Conservation (phyloP, 768 basidiomycete species). For the Boletus insuetus region DNA sequence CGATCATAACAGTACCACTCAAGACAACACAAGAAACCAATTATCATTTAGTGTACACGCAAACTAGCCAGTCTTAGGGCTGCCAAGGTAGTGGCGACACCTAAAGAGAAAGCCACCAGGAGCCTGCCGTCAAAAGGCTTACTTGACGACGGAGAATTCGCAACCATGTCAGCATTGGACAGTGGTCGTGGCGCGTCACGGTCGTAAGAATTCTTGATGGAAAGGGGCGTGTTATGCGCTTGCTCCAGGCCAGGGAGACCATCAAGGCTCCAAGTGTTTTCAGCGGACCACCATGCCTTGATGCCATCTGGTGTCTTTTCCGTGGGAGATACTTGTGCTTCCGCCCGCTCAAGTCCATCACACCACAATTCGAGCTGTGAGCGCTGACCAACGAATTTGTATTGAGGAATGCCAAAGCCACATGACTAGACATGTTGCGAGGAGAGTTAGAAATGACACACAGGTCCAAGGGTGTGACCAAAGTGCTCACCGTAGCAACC, state of each 20-base stretch:
- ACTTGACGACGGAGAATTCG: background rate
- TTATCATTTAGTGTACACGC: background rate
- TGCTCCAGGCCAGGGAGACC: conserved; percentile 48
- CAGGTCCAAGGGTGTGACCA: background rate
- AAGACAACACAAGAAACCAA: too few species aligned
- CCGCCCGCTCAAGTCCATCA: conserved; percentile 41
- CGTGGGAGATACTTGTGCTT: conserved; percentile 27
- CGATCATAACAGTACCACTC: too few species aligned
- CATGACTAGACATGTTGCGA: conserved; percentile 50
- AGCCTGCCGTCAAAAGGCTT: conserved; percentile 7
- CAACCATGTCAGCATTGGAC: background rate
- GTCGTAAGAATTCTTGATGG: conserved; percentile 22
- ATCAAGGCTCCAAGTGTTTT: conserved; percentile 53
- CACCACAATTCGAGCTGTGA: conserved; percentile 48
- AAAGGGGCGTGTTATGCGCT: conserved; percentile 24
- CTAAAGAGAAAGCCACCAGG: conserved; percentile 30
- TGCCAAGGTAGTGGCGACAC: conserved; percentile 20
- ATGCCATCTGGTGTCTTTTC: conserved; percentile 41
- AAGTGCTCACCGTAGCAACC: conserved; percentile 44
- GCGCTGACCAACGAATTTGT: conserved; percentile 55
- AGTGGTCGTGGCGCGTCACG: conserved; percentile 11
- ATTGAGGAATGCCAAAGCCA: conserved; percentile 62
- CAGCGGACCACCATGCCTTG: conserved; percentile 51
- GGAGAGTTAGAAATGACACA: background rate
- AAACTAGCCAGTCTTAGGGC: conserved; percentile 10